Conservation (phyloP, 345 rosid species). For the Eucalyptus erythrocorys region DNA sequence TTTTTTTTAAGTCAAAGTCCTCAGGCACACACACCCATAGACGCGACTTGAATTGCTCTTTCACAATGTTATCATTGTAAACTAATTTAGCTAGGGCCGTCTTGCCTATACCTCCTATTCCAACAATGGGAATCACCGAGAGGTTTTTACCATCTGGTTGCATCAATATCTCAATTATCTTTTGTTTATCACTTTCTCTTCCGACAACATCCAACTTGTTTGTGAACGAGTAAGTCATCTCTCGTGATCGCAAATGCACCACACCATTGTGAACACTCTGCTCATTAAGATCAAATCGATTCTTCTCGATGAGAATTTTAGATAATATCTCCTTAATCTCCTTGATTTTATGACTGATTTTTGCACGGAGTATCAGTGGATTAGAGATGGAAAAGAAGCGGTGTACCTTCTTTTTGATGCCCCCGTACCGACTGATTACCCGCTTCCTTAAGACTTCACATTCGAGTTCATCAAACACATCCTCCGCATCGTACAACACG, state of each 20-base stretch:
- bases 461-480: neutral
- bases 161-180: neutral
- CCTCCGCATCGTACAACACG: neutral
- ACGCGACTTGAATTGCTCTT: accelerated
- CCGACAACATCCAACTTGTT: neutral
- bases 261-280: neutral
- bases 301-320: neutral
- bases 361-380: neutral
- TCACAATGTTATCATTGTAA: neutral
- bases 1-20: neutral
- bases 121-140: neutral
- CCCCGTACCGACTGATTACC: neutral
- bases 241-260: neutral
- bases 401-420: neutral
- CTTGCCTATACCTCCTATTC: neutral
- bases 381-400: neutral
- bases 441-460: neutral
- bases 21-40: neutral
- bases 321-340: neutral
- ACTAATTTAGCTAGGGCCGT: neutral
- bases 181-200: neutral
- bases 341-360: neutral
- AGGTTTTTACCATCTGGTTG: accelerated
- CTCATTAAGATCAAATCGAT: neutral
- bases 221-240: neutral